A percentile compares a stretch with the other conserved stretches of the same genome.
These are phyloP conservation scores for Thyridium curvatum DNA, from an alignment of 2,329 filamentous ascomycete genomes.

Conservation along the genomic window DNA sequence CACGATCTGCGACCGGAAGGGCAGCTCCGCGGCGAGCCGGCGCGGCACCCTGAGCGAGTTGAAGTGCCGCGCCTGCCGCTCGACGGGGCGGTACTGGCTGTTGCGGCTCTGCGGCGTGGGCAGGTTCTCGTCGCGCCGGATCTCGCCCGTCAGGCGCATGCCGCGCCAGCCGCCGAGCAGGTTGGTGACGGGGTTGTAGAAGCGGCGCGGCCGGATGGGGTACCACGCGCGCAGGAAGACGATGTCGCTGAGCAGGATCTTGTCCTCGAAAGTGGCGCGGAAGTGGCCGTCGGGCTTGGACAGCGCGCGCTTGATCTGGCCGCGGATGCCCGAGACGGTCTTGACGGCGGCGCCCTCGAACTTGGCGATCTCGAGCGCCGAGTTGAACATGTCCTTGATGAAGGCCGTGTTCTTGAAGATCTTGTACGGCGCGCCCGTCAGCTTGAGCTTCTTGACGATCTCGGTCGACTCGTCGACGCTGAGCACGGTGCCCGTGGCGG, in stretches of 20 bases:
- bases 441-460: conserved; percentile 95
- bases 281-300: conserved; percentile 93
- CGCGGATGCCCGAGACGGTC: conserved; percentile 90
- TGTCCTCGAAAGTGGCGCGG: conserved; percentile 97
- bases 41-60: conserved; percentile 73
- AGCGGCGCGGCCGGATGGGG: conserved; percentile 87
- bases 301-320: conserved; percentile 94
- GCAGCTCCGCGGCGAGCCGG: conserved; percentile 74
- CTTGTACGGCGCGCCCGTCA: conserved; percentile 69
- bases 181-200: conserved; percentile 96
- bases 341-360: conserved; percentile 95
- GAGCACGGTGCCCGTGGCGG: conserved; percentile 87
- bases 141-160: conserved; percentile 91
- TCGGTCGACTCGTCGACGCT: conserved; percentile 93
- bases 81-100: conserved; percentile 70
- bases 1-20: conserved; percentile 87
- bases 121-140: conserved; percentile 70
- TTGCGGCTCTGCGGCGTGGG: conserved; percentile 76
- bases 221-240: conserved; percentile 97
- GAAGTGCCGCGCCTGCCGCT: conserved; percentile 66
- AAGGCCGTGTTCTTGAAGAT: conserved; percentile 99
- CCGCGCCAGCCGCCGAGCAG: conserved; percentile 77
- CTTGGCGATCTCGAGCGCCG: conserved; percentile 89
- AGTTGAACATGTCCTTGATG: conserved; percentile 97
- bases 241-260: conserved; percentile 93